Conservation (phyloP, 257 asterid genomes). For the Solanum paucissectum region DNA sequence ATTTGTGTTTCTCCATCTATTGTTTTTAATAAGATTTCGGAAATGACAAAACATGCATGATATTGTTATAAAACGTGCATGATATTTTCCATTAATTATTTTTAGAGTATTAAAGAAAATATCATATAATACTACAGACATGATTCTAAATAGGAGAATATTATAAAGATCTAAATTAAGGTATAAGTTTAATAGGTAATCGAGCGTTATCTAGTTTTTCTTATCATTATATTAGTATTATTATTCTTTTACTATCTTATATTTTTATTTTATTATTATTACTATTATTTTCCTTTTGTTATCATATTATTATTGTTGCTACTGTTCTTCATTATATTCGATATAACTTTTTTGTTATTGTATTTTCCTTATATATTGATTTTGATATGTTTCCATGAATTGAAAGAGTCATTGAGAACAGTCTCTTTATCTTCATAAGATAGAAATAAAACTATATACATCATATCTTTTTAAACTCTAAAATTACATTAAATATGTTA, state of each 20-base stretch:
- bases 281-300: neutral
- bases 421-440: rapidly evolving
- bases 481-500: neutral
- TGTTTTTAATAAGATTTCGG: too few species aligned
- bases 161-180: neutral
- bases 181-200: neutral
- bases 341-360: neutral
- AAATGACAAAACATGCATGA: too few species aligned
- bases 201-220: neutral
- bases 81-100: too few species aligned
- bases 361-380: neutral
- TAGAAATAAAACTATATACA: rapidly evolving
- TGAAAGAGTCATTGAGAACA: too few species aligned
- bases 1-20: too few species aligned
- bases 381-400: too few species aligned
- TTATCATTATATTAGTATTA: neutral
- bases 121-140: too few species aligned
- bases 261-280: neutral
- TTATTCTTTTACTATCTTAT: neutral
- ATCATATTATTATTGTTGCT: neutral
- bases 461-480: neutral
- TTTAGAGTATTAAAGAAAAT: too few species aligned
- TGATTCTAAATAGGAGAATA: neutral
- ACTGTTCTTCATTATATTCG: neutral
- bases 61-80: neutral